These are phyloP conservation scores for Erysimum pusillum DNA, from an alignment of 441 rosid species.

Conservation along the genomic window DNA sequence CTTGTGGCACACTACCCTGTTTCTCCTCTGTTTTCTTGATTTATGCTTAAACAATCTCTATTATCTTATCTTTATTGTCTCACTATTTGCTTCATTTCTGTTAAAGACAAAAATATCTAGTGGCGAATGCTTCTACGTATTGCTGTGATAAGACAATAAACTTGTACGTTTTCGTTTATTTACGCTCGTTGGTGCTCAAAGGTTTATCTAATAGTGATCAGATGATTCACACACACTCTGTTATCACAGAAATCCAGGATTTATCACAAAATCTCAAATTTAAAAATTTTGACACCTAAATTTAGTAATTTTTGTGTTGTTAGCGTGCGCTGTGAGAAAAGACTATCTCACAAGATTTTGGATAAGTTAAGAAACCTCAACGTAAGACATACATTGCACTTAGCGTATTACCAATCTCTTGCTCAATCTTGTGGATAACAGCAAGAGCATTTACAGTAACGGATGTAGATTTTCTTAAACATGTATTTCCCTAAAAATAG, in stretches of 20 bases:
- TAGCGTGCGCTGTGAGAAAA: constrained; percentile 36
- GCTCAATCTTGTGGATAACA: constrained; percentile 37
- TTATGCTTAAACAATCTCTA: neutral
- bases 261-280: neutral
- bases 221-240: constrained; percentile 22
- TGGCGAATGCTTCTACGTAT: constrained; percentile 31
- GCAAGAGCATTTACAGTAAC: constrained; percentile 19
- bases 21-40: constrained; percentile 10
- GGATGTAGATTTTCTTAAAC: constrained; percentile 8
- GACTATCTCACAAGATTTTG: constrained; percentile 18
- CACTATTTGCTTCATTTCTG: neutral
- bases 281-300: constrained; percentile 2
- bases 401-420: constrained; percentile 47
- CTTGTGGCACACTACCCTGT: neutral
- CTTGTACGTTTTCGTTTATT: constrained; percentile 25
- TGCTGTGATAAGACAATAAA: constrained; percentile 12
- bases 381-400: constrained; percentile 35
- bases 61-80: neutral
- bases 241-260: constrained; percentile 3
- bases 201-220: constrained; percentile 23
- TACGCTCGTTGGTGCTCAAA: constrained; percentile 10
- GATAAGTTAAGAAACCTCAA: constrained; percentile 35
- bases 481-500: constrained; percentile 5
- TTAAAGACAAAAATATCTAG: constrained; percentile 8
- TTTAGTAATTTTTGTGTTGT: constrained; percentile 24